These are phyloP conservation scores for Onygenales sp. DNA, from an alignment of 2,329 filamentous ascomycete species.

Conservation along the genomic window DNA sequence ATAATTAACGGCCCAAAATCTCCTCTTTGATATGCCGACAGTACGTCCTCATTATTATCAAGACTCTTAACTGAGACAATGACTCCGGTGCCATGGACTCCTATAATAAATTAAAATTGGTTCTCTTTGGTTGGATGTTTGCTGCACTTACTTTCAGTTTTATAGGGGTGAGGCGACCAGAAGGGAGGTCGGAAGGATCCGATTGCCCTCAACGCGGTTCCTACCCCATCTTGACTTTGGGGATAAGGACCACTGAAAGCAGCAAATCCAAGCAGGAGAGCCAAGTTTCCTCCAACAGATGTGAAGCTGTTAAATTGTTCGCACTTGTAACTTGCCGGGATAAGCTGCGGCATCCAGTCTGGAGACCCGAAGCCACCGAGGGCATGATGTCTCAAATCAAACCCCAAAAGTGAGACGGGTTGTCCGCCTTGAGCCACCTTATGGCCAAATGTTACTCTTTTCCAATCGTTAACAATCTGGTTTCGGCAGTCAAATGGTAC, in stretches of 20 bases:
- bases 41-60: too few relatives aligned
- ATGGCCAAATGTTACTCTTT: conserved; percentile 8
- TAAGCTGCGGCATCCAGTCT: conserved; percentile 14
- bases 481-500: conserved; percentile 10
- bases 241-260: conserved; percentile 10
- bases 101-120: not conserved
- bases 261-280: conserved; percentile 15
- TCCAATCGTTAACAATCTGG: conserved; percentile 4
- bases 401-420: conserved; percentile 9
- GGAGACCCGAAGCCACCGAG: conserved; percentile 10
- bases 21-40: too few relatives aligned
- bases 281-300: conserved; percentile 12
- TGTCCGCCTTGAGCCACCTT: not conserved
- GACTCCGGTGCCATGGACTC: conserved; percentile 5
- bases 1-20: too few relatives aligned
- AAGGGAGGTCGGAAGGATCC: conserved; percentile 9
- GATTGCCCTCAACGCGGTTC: not conserved
- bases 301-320: not conserved
- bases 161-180: conserved; percentile 9
- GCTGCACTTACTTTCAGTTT: conserved; percentile 9
- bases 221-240: not conserved
- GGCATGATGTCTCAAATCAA: conserved; percentile 2
- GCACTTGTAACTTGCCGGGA: conserved; percentile 10
- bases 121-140: too few relatives aligned
- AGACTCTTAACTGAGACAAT: conserved; percentile 7